Evolutionary conservation across 2,329 filamentous ascomycete species (phyloP), one percentile per base, ranked within the genome.

Genomic region (Venturia effusa): DNA sequence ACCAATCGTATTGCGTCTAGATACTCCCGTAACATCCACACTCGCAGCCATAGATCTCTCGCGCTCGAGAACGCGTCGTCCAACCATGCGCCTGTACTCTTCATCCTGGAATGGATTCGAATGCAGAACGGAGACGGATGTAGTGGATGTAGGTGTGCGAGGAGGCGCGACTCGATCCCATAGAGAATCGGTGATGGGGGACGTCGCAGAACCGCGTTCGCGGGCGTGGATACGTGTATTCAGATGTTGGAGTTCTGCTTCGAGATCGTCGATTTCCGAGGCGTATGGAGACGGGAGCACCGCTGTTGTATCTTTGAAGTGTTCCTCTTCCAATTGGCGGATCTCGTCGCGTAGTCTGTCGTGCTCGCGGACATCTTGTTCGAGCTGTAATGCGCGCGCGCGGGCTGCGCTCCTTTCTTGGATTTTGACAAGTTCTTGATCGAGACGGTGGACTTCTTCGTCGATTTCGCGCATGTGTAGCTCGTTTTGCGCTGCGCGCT

Each of bases 341-440:
- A 63, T 63, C 32, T 63, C 61, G n/a, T 63, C 61, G 15, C 24
- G 24, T 17, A 63, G 45, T 17, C 45, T 27, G 39, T 64, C 62
- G 41, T 60, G 51, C 15, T 59, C 32, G 11, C 51, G 45, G 40
- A 64, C 39, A 6, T 64, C 62, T 30, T 37, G 32, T 41, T 64
- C 32, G 1, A 64, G 40, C 27, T 60, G 37, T 30, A 40, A 34
- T 15, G 62, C 62, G n/a, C 62, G 54, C 3, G 63, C 55, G 7
- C 55, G 54, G 11, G 62, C 62, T 17, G 51, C 37, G 19, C 55
- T 22, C 24, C 55, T 13, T 55, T 64, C 62, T 39, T 51, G 62
- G 15, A 32, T 40, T 15, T 59, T 55, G n/a, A 39, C 1, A 3
- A 63, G 15, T 39, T 63, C 51, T 22, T 51, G 40, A 27, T 59